These are phyloP conservation scores for Aspergillus bridgeri DNA, from an alignment of 495 filamentous ascomycete species.

Conservation along the genomic window DNA sequence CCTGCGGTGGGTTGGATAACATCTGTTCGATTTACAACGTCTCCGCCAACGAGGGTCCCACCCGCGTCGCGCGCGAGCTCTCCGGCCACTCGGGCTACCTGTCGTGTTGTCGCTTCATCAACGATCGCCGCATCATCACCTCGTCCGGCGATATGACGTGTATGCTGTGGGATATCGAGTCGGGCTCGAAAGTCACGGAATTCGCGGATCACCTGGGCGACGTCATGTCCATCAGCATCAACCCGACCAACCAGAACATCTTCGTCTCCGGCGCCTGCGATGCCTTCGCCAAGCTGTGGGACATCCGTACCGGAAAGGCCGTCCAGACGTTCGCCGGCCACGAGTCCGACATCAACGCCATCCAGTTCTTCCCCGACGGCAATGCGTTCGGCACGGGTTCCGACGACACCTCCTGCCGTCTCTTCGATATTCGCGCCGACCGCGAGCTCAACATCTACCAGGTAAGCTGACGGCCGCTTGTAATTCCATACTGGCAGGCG, in stretches of 20 bases:
- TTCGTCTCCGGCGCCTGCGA: conserved; percentile 99
- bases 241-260: conserved; percentile 93
- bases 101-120: conserved; percentile 98
- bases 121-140: conserved; percentile 94
- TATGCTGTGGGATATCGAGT: conserved; percentile 99
- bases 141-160: conserved; percentile 99
- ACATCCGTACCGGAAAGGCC: conserved; percentile 96
- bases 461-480: conserved; percentile 48
- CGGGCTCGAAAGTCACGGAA: conserved; percentile 93
- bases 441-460: conserved; percentile 95
- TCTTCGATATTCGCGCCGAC: conserved; percentile 97
- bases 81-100: conserved; percentile 97
- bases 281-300: conserved; percentile 97
- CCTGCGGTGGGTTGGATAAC: conserved; percentile 97
- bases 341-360: conserved; percentile 98
- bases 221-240: conserved; percentile 99
- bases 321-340: conserved; percentile 98
- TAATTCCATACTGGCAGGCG: neutral
- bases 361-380: conserved; percentile 98
- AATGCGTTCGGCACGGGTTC: conserved; percentile 98
- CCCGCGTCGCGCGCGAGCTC: conserved; percentile 91
- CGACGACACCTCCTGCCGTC: conserved; percentile 93
- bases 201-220: conserved; percentile 98
- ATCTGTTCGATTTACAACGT: conserved; percentile 99
- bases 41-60: conserved; percentile 91